Evolutionary conservation across 495 filamentous ascomycete genomes (phyloP).

Genomic region (Hamigera avellanea): DNA sequence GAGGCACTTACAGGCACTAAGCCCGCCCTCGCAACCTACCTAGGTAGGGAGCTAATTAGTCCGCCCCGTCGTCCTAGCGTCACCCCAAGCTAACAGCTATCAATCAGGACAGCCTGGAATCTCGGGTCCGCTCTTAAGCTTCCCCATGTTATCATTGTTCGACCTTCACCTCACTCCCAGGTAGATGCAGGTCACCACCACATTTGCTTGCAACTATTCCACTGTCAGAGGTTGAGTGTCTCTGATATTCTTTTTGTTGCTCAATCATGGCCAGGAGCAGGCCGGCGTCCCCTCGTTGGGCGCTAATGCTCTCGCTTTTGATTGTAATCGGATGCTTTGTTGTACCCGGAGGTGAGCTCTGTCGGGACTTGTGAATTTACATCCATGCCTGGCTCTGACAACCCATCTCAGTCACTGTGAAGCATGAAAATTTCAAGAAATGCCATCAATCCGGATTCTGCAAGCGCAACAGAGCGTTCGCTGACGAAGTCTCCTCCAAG

Average conservation of each 20-base stretch:
- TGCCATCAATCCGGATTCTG: constrained; percentile 94
- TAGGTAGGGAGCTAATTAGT: background rate
- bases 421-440: constrained; percentile 93
- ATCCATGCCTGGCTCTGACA: constrained; percentile 2
- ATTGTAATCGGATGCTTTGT: constrained; percentile 29
- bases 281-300: constrained; percentile 45
- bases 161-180: constrained; percentile 16
- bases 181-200: constrained; percentile 21
- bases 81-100: constrained; percentile 16
- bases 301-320: constrained; percentile 31
- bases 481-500: constrained; percentile 56
- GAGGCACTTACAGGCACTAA: too few species aligned
- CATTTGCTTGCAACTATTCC: background rate
- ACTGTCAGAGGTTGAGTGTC: constrained; percentile 25
- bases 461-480: constrained; percentile 81
- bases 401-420: constrained; percentile 55
- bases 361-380: background rate
- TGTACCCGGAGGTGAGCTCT: constrained; percentile 24
- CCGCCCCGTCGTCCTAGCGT: constrained; percentile 8
- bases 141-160: background rate
- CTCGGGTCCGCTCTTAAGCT: background rate
- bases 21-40: too few species aligned
- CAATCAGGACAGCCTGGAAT: constrained; percentile 32
- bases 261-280: constrained; percentile 29
- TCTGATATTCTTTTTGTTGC: constrained; percentile 17